These are phyloP conservation scores for Claviceps sp. DNA, from an alignment of 2,329 filamentous ascomycete species.

Conservation along the genomic window DNA sequence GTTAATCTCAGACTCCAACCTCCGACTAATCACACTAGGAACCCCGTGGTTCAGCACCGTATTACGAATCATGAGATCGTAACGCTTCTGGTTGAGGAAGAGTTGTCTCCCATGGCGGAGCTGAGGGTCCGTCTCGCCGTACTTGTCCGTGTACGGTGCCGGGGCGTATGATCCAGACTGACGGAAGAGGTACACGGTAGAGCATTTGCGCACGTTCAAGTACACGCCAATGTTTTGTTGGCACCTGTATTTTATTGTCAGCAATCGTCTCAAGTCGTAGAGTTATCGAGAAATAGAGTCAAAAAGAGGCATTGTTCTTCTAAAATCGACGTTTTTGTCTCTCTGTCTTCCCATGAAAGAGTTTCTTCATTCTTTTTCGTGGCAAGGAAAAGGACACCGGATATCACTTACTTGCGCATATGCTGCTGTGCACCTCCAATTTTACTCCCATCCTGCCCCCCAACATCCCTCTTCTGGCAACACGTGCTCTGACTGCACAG, in stretches of 20 bases:
- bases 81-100: conserved; percentile 85
- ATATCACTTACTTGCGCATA: conserved; percentile 56
- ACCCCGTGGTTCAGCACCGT: conserved; percentile 81
- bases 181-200: conserved; percentile 74
- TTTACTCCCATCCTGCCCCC: conserved; percentile 26
- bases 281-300: not conserved
- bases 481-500: conserved; percentile 92
- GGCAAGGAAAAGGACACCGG: not conserved
- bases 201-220: conserved; percentile 94
- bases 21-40: conserved; percentile 77
- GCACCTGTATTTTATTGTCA: conserved; percentile 42
- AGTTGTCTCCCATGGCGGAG: conserved; percentile 77
- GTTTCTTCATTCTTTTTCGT: not conserved
- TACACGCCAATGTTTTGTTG: conserved; percentile 85
- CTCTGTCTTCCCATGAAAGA: not conserved
- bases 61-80: conserved; percentile 74
- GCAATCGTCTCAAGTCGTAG: not conserved
- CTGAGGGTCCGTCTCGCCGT: conserved; percentile 90
- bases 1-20: conserved; percentile 89
- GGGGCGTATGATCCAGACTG: conserved; percentile 70
- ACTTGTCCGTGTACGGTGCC: conserved; percentile 89
- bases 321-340: not conserved
- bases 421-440: conserved; percentile 86
- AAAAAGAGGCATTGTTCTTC: not conserved
- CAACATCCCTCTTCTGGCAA: conserved; percentile 55